Base-by-base conservation (phyloP, 257 asterid genomes). In the Handroanthus guayacan region DNA sequence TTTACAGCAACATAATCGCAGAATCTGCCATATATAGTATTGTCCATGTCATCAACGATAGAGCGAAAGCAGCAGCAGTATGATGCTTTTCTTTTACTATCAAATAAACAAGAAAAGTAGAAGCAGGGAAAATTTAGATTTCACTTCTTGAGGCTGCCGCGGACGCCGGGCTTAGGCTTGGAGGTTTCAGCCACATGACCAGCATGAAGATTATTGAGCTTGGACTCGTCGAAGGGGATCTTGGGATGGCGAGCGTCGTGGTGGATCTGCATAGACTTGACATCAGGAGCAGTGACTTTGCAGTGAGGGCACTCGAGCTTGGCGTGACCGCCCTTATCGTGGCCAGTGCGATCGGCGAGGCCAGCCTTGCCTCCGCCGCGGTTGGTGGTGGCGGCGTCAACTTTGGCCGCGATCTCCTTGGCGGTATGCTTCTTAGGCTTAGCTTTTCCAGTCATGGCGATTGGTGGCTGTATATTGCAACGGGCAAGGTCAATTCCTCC, bases 401-500 rank as follows among this genome's bases (percentile, higher is more conserved):
- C 36, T 80, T 92, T 92, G 16, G 92, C 76, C 2, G 89, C 90
- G 8, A 92, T 39, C 76, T 92, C 98, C 87, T 92, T 92, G 17
- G 98, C 98, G 13, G 98, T 91, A 82, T 92, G 98, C 88, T 92
- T 92, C 94, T 91, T 91, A 3, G 98, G 98, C 86, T 92, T 92
- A 4, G 97, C 98, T 74, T 92, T 92, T 14, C 98, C 98, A 3
- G 97, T 91, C 98, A 92, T 92, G 87, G 57, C 78, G 73, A 69
- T 31, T 7, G 41, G 16, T 10, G 52, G 70, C 14, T 36, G 1
- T 1, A 14, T 1, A 16, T 8, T 36, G n/a, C n/a, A n/a, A n/a
- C n/a, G n/a, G 4, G 44, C 34, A 54, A 54, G 16, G 4, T 45
- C 51, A 37, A 5, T 45, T n/a, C n/a, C n/a, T n/a, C 44, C 3